A percentile compares a stretch with the other conserved stretches of the same genome.
Conservation (phyloP, 2,329 filamentous ascomycete genomes). For the Paecilomyces niveus region DNA sequence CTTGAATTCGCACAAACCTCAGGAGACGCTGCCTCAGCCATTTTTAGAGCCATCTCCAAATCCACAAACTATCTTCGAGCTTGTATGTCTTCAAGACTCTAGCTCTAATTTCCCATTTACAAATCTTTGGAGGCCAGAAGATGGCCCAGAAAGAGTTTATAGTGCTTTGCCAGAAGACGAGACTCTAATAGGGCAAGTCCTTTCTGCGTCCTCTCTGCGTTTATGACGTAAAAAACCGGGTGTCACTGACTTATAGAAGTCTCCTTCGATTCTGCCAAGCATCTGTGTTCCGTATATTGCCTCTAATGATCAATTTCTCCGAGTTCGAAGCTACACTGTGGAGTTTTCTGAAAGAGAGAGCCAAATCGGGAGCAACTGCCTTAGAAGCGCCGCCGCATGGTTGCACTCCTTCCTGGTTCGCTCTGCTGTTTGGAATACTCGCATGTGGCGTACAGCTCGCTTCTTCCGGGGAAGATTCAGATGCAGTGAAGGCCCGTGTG, state of each 20-base stretch:
- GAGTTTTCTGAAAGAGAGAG: neutral
- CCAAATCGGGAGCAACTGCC: neutral
- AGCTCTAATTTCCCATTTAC: neutral
- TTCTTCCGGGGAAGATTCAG: neutral
- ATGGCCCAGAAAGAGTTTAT: neutral
- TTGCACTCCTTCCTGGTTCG: neutral
- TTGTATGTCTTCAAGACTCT: neutral
- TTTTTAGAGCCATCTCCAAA: slow-evolving; percentile 3
- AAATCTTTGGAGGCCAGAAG: neutral
- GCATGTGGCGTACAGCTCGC: neutral
- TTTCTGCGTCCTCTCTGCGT: no score
- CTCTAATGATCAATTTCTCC: neutral
- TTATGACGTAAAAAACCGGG: neutral
- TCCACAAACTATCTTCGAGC: slow-evolving; percentile 2
- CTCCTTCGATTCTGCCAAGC: neutral
- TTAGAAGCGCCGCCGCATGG: neutral
- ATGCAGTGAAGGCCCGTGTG: neutral
- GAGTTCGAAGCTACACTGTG: neutral
- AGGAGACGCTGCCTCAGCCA: neutral
- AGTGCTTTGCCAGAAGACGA: neutral
- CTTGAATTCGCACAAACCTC: neutral
- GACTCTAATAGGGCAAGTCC: neutral
- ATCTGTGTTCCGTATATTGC: neutral
- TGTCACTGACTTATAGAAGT: neutral
- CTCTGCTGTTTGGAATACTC: neutral